Evolutionary conservation across 495 filamentous ascomycete species (phyloP).

Genomic region (Annulohypoxylon nitens): DNA sequence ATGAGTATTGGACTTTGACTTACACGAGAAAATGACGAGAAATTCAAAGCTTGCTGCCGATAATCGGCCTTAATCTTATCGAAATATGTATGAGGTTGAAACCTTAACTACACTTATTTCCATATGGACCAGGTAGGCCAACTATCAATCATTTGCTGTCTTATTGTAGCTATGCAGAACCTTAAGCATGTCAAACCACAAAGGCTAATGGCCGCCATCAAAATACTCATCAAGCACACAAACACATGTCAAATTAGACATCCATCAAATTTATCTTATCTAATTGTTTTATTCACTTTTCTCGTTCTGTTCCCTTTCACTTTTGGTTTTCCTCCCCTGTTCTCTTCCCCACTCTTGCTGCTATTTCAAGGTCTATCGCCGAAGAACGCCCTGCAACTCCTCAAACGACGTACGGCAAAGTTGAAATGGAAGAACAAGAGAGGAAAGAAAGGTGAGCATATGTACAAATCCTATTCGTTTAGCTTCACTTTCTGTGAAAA

Average conservation of each 20-base stretch:
- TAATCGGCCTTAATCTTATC: no score
- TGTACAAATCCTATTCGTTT: slow-evolving; percentile 31
- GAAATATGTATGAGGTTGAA: no score
- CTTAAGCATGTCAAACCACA: no score
- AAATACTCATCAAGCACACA: neutral
- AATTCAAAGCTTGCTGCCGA: no score
- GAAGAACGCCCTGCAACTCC: slow-evolving; percentile 14
- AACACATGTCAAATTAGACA: slow-evolving; percentile 22
- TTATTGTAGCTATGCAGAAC: no score
- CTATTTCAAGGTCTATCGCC: neutral
- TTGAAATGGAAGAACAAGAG: neutral
- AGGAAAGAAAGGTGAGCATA: slow-evolving; percentile 8
- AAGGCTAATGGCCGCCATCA: neutral
- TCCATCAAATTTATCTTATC: slow-evolving; percentile 16
- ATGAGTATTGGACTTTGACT: no score
- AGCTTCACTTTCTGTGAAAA: slow-evolving; percentile 10
- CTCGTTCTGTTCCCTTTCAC: neutral
- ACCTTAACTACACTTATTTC: no score
- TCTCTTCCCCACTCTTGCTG: neutral
- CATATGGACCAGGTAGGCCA: no score
- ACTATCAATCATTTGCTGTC: no score
- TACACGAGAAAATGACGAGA: no score
- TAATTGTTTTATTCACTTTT: neutral
- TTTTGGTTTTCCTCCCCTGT: neutral
- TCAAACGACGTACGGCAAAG: neutral